These are phyloP conservation scores for Yarrowia sp. DNA, from an alignment of 805 yeast genomes.

Conservation along the genomic window DNA sequence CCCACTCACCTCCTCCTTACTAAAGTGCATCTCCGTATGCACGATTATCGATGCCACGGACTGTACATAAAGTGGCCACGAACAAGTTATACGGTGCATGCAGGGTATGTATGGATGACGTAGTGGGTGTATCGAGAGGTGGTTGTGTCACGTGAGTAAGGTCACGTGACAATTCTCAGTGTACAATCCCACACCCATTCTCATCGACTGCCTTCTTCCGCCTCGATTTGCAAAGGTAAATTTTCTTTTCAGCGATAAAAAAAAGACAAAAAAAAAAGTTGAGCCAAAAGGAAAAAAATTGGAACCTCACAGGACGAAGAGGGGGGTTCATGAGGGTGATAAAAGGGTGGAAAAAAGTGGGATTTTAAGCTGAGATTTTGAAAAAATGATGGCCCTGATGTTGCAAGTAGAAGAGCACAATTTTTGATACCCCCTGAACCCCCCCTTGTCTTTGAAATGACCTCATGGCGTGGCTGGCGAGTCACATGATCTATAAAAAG, in stretches of 20 bases:
- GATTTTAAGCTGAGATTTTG: not conserved
- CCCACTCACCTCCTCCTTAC: no score
- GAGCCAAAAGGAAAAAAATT: not conserved
- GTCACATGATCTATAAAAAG: not conserved
- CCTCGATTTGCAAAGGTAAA: not conserved
- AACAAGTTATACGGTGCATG: conserved; percentile 8
- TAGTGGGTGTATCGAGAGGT: no score
- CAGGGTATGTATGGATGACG: not conserved
- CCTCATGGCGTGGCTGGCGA: not conserved
- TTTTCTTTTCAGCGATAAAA: conserved; percentile 8
- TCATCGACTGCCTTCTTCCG: conserved; percentile 8
- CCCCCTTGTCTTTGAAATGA: not conserved
- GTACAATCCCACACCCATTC: not conserved
- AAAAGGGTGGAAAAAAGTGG: not conserved
- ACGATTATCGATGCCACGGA: not conserved
- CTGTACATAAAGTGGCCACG: not conserved
- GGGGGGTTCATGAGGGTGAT: not conserved
- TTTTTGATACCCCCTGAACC: not conserved
- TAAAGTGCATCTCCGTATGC: not conserved
- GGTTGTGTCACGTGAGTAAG: no score
- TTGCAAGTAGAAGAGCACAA: no score
- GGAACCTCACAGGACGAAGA: conserved; percentile 6
- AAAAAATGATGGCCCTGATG: no score
- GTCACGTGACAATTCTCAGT: no score
- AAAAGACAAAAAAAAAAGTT: not conserved